phyloP scores from a whole-genome alignment of 768 basidiomycete genomes.

The Tylopilus plumbeoviolaceoides region DNA sequence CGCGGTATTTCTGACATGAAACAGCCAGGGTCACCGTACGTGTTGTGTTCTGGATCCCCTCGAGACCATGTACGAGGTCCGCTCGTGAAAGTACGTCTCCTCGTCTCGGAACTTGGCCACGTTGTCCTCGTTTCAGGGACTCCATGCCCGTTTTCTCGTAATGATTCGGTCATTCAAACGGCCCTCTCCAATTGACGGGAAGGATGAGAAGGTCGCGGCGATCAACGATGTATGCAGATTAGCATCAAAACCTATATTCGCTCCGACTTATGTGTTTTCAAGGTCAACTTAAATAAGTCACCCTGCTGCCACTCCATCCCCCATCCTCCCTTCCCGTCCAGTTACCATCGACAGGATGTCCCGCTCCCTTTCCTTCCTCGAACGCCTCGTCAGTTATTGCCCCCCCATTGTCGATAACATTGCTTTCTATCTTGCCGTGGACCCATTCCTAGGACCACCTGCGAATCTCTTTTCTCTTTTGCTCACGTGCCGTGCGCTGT shows the following conservation, averaged over 20 bases:
- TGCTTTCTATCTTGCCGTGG: conserved; percentile 36
- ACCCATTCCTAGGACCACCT: conserved; percentile 44
- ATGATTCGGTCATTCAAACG: conserved; percentile 32
- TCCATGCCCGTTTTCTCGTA: conserved; percentile 30
- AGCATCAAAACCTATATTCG: conserved; percentile 33
- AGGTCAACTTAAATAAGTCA: conserved; percentile 26
- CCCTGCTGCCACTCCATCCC: conserved; percentile 10
- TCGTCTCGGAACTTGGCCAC: conserved; percentile 10
- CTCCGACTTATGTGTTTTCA: conserved; percentile 26
- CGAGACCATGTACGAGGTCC: conserved; percentile 4
- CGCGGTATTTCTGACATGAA: conserved; percentile 4
- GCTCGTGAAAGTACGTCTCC: conserved; percentile 8
- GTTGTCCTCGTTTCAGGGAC: conserved; percentile 28
- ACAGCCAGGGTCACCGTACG: not conserved
- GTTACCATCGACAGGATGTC: not conserved
- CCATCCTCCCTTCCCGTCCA: not conserved
- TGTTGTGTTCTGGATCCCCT: not conserved
- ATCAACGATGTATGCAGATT: conserved; percentile 35
- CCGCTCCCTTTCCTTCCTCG: conserved; percentile 12
- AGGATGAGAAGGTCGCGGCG: conserved; percentile 32
- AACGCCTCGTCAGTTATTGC: conserved; percentile 12
- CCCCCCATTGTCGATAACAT: conserved; percentile 36
- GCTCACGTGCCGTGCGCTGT: conserved; percentile 35
- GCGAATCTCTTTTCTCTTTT: conserved; percentile 34
- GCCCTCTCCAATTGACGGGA: conserved; percentile 29